Percentiles rank a stretch among this genome's conserved stretches.
Evolutionary conservation across 1,284 basidiomycete genomes (phyloP).

Genomic region (Cryptococcus neoformans): DNA sequence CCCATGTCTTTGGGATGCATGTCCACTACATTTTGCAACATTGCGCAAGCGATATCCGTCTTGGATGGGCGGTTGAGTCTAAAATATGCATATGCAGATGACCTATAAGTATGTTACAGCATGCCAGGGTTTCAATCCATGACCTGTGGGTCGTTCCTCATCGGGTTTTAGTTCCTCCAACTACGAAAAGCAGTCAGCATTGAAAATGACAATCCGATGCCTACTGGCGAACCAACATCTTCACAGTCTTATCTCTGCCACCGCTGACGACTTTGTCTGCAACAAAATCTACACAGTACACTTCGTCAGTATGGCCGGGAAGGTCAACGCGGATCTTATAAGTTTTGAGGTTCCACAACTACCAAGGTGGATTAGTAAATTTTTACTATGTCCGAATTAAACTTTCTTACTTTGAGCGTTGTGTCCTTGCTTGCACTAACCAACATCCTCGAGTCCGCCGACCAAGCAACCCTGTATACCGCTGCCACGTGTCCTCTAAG

Average conservation of each 20-base stretch:
- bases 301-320: conserved; percentile 95
- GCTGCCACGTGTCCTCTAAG: conserved; percentile 90
- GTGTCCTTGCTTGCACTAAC: conserved; percentile 94
- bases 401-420: conserved; percentile 76
- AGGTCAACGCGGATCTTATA: conserved; percentile 91
- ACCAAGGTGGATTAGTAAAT: neutral
- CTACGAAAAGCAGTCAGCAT: neutral
- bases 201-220: neutral
- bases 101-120: too few species aligned
- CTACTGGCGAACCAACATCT: conserved; percentile 52
- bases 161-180: conserved; percentile 7
- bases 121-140: too few species aligned
- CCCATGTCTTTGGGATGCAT: too few species aligned
- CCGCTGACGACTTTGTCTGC: conserved; percentile 98
- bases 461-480: conserved; percentile 94
- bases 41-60: too few species aligned
- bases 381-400: neutral
- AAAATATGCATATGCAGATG: too few species aligned
- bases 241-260: conserved; percentile 63
- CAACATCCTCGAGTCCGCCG: conserved; percentile 84
- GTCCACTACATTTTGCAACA: too few species aligned
- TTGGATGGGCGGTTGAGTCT: too few species aligned
- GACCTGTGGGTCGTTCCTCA: too few species aligned
- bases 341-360: conserved; percentile 94
- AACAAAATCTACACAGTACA: conserved; percentile 97